Base-by-base conservation (phyloP, 73 alveolate genomes). In the Paramecium primaurelia region DNA sequence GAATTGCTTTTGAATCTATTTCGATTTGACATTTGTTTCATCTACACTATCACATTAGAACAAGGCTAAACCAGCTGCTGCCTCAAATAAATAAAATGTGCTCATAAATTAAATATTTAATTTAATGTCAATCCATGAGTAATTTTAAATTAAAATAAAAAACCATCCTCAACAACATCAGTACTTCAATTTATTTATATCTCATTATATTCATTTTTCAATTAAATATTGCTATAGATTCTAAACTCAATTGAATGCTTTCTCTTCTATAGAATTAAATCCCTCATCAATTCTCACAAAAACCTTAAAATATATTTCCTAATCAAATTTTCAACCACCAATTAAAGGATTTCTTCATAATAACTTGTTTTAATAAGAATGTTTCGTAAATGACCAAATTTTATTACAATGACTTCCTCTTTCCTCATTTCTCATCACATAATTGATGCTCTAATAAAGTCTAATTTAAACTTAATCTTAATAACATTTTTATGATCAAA, bases 301-400 rank as follows among this genome's bases (percentile, higher is more conserved):
- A 47, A 45, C 49, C 58, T 86, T 34, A 58, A 22, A 58, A 32
- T 26, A 12, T 58, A 14, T 38, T 22, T 58, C 40, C 0, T n/a
- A 49, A 37, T 71, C 22, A 18, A 16, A 45, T 92, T 71, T 73
- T 89, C 77, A 71, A 96, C 42, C 18, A 92, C 14, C 8, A 59
- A 32, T 11, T 42, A 30, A 85, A 94, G 86, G 92, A 92, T 20
- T 86, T 85, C 38, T 60, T 94, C 0, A 92, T 85, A n/a, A 86
- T 92, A n/a, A 88, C 58, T 1, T 93, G 93, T 16, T 88, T 77
- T 32, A 45, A 36, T 32, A 95, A 94, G 10, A 93, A 71, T 32
- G 97, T 69, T 47, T 86, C 92, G 11, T 59, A 26, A 58, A 77
- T 71, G 2, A 86, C 86, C 93, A 77, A 58, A 37, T 84, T 37